A percentile compares a stretch with the other conserved stretches of the same genome.
These are phyloP conservation scores for Stramenopiles sp. DNA, from an alignment of 352 stramenopile species.

Conservation along the genomic window DNA sequence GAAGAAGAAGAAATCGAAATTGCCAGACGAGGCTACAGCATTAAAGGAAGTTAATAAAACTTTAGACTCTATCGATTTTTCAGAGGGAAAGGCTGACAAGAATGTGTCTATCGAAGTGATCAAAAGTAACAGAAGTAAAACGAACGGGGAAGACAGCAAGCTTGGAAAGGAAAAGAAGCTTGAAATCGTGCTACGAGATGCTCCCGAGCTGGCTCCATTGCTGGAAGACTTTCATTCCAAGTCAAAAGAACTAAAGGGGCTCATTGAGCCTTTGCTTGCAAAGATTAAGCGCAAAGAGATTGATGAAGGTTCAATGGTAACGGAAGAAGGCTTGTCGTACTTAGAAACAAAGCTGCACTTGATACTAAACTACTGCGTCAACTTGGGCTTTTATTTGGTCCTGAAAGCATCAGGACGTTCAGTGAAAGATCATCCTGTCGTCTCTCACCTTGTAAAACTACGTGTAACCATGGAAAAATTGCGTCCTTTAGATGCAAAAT, in stretches of 20 bases:
- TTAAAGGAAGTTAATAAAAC: background rate
- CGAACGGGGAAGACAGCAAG: background rate
- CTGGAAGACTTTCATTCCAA: constrained; percentile 19
- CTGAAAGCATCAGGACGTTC: constrained; percentile 24
- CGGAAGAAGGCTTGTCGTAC: constrained; percentile 24
- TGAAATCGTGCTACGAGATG: constrained; percentile 19
- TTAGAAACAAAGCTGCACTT: constrained; percentile 32
- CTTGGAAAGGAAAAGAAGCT: constrained; percentile 23
- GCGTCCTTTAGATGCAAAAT: constrained; percentile 26
- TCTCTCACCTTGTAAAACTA: constrained; percentile 21
- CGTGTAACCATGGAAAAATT: constrained; percentile 24
- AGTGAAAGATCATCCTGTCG: constrained; percentile 24
- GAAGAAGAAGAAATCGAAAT: background rate
- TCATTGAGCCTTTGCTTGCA: background rate
- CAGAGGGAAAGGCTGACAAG: background rate
- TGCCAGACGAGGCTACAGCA: background rate
- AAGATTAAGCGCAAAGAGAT: background rate
- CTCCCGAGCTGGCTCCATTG: constrained; percentile 24
- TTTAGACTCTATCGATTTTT: background rate
- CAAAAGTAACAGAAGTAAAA: background rate
- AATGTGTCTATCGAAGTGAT: background rate
- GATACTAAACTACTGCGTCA: constrained; percentile 30
- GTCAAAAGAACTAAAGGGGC: constrained; percentile 1
- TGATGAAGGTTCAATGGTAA: constrained; percentile 11
- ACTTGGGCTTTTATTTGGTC: constrained; percentile 30